Base-by-base conservation (phyloP, 2,329 filamentous ascomycete species). In the Trichoderma aggressivum region DNA sequence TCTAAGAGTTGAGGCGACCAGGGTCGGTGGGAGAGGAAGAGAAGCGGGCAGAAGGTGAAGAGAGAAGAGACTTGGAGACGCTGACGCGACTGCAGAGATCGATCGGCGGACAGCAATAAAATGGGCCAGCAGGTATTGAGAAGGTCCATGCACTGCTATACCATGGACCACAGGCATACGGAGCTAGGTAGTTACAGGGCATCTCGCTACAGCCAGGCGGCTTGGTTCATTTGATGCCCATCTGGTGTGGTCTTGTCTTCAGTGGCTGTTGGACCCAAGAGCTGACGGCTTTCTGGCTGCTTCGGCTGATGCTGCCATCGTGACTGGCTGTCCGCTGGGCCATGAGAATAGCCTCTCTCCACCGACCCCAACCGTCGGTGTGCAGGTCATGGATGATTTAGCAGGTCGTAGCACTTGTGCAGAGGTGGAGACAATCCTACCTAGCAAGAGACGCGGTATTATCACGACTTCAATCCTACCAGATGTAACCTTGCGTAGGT, bases 11-110 rank as follows among this genome's bases (percentile, higher is more conserved):
- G 7, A 21, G 30, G 43, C 14, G 32, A 53, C 28, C 26, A 66
- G 62, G 43, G 39, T 32, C 30, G 39, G 18, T 24, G 47, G 32
- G 16, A 56, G 28, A 43, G 18, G 28, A 30, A 30, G 58, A 55
- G 65, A 58, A 60, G 53, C 32, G 21, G 65, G 36, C 21, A 53
- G 6, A 53, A 24, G 34, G 6, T 32, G 50, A 60, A 53, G 30
- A 21, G 10, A 68, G 39, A 61, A 60, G 16, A 50, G n/a, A 16
- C 36, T 56, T 39, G 67, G 43, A 21, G 56, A 36, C 53, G 62
- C 61, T 30, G 60, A 65, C 70, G 62, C 55, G 56, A 66, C 36
- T 66, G 53, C 70, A 65, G 39, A 71, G 70, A 66, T 71, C 70
- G 70, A 71, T 71, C 70, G 70, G 70, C 47, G 34, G 59, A 18